Evolutionary conservation across 1,284 basidiomycete species (phyloP), one percentile per base, ranked within the genome.

Genomic region (Inonotus hispidus): DNA sequence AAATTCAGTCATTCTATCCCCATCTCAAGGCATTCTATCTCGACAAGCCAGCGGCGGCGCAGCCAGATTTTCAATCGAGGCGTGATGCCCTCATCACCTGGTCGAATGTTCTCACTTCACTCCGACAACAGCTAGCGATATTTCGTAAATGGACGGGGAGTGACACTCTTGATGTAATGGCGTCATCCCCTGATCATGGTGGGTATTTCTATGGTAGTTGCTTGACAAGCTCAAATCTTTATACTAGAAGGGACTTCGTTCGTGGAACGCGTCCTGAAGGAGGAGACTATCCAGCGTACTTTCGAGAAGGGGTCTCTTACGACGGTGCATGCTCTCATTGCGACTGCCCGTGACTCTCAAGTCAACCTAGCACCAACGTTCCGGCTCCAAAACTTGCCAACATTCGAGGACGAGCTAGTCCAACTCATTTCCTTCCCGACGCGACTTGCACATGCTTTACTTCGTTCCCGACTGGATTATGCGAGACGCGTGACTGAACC

Each of bases 361-460:
- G 87, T 96, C 66, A 87, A 86, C 60, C 84, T 93, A 64, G 84
- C 89, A 35, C 74, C 79, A 11, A 75, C 84, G 58, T 93, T 96
- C 72, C 77, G 80, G 66, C 80, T 87, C 68, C 92, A 98, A 84
- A 89, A 92, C 66, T 84, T 99, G 2, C 96, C 97, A 1, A 91
- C 90, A 2, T 97, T 98, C 72, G 93, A 95, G 71, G 84, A 87
- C 58, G 93, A 98, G 69, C 82, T 99, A n/a, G 85, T 95, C 11
- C 89, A 93, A 50, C 83, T 99, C 64, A 95, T 98, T 63, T 90
- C 91, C 27, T 99, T 99, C 77, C 93, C 98, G 3, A 96, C 94
- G 10, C 88, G 92, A 67, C 87, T 99, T 53, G 92, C 95, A 29
- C 92, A 98, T 71, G 95, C 95, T 55, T 89, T 90, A 49, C 80